These are phyloP conservation scores for Tylopilus cervinicoccineus DNA, from an alignment of 768 basidiomycete genomes.

Conservation along the genomic window DNA sequence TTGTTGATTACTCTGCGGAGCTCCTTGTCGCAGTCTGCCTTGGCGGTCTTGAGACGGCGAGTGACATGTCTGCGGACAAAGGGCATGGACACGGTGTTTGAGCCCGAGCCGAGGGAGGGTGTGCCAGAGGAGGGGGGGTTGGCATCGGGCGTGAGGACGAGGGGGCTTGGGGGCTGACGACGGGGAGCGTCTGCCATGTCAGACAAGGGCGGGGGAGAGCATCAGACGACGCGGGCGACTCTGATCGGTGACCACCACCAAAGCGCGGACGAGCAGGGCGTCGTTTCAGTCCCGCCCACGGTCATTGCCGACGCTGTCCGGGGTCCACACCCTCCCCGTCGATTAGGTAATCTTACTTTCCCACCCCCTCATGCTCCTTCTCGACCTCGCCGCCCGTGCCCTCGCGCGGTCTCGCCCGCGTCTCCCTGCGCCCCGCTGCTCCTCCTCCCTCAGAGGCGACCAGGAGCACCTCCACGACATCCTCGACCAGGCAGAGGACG, in stretches of 20 bases:
- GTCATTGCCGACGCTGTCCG: slow-evolving; percentile 15
- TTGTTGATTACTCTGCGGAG: slow-evolving; percentile 90
- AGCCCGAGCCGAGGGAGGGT: slow-evolving; percentile 42
- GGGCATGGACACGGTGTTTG: slow-evolving; percentile 86
- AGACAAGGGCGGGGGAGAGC: slow-evolving; percentile 13
- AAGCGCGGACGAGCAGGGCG: no score
- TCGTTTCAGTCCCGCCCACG: slow-evolving; percentile 6
- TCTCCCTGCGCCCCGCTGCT: slow-evolving; percentile 6
- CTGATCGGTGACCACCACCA: not conserved
- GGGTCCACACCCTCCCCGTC: slow-evolving; percentile 5
- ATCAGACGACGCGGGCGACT: slow-evolving; percentile 16
- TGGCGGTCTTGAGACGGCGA: slow-evolving; percentile 87
- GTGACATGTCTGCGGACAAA: slow-evolving; percentile 92
- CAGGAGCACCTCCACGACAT: slow-evolving; percentile 22
- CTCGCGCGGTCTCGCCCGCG: slow-evolving; percentile 4
- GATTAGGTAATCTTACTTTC: slow-evolving; percentile 18
- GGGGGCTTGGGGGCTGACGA: slow-evolving; percentile 65
- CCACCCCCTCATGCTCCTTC: slow-evolving; percentile 11
- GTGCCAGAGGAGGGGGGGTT: slow-evolving; percentile 8
- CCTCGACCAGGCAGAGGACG: slow-evolving; percentile 22
- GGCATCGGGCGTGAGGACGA: slow-evolving; percentile 69
- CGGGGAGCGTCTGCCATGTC: slow-evolving; percentile 38
- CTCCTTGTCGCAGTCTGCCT: slow-evolving; percentile 96
- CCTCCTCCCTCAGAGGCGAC: slow-evolving; percentile 23
- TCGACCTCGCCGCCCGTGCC: slow-evolving; percentile 11